Percentiles rank a stretch among this genome's conserved stretches.
Conservation (phyloP, 768 basidiomycete genomes). For the Hydnomerulius pinastri region DNA sequence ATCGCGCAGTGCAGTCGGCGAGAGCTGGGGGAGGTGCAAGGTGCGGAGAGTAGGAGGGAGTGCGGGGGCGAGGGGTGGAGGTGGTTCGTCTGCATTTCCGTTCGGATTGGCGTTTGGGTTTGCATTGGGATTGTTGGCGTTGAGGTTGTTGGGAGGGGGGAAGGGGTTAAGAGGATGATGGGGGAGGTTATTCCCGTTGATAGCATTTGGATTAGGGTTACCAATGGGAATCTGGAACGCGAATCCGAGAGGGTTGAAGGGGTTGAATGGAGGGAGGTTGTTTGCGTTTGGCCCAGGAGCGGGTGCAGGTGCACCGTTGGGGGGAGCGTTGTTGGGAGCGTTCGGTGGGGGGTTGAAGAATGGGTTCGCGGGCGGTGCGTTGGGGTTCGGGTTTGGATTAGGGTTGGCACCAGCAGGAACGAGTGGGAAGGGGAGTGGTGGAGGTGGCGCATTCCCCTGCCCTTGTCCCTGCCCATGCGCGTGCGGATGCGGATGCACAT, state of each 20-base stretch:
- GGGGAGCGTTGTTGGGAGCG: too few relatives aligned
- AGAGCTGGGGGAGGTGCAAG: conserved; percentile 24
- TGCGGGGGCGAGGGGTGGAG: conserved; percentile 33
- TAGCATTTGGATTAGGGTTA: too few relatives aligned
- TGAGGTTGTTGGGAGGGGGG: conserved; percentile 4
- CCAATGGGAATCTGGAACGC: too few relatives aligned
- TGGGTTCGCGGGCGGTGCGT: conserved; percentile 1
- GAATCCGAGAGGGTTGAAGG: conserved; percentile 12
- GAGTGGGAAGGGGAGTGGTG: conserved; percentile 15
- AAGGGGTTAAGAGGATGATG: too few relatives aligned
- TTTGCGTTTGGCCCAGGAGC: too few relatives aligned
- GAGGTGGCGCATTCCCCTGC: conserved; percentile 12
- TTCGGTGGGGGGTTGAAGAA: background rate
- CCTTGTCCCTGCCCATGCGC: background rate
- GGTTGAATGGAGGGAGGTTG: background rate
- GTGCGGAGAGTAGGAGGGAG: conserved; percentile 35
- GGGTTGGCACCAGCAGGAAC: conserved; percentile 1
- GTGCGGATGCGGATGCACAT: background rate
- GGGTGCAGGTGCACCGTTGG: too few relatives aligned
- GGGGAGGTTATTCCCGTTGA: too few relatives aligned
- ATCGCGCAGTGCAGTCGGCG: conserved; percentile 21
- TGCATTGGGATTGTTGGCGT: conserved; percentile 9
- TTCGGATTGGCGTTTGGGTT: conserved; percentile 28
- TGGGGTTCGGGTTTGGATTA: background rate
- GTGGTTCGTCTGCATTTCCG: too few relatives aligned